Percentiles rank a stretch among this genome's conserved stretches.
Conservation (phyloP, 139 green algal species). For the Ulvella scutata region DNA sequence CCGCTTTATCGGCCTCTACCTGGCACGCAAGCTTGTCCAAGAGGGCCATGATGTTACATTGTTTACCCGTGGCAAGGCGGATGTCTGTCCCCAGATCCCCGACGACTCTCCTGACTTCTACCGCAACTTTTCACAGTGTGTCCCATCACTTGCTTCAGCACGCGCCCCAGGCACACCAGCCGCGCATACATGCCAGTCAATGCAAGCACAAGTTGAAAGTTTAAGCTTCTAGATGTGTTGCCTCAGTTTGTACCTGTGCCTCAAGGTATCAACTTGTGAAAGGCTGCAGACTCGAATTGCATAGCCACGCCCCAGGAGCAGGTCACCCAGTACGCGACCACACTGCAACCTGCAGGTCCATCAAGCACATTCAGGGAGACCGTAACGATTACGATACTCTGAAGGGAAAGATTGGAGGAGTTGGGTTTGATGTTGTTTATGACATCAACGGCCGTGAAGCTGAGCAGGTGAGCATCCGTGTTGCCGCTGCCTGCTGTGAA, state of each 20-base stretch:
- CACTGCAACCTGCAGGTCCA: background rate
- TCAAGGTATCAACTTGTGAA: background rate
- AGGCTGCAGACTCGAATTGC: background rate
- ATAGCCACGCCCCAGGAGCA: background rate
- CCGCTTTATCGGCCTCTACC: slow-evolving; percentile 92
- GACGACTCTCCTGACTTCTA: slow-evolving; percentile 74
- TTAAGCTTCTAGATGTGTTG: too few species aligned
- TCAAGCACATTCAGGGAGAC: slow-evolving; percentile 87
- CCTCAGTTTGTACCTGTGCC: too few species aligned
- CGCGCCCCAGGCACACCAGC: too few species aligned
- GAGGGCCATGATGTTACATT: slow-evolving; percentile 83
- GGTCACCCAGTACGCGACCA: background rate
- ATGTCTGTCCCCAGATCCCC: slow-evolving; percentile 68
- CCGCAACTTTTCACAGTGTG: slow-evolving; percentile 31
- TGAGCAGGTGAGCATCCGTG: too few species aligned
- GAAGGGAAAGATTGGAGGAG: slow-evolving; percentile 37
- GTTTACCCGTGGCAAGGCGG: slow-evolving; percentile 84
- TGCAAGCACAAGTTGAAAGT: too few species aligned
- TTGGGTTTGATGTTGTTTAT: slow-evolving; percentile 89
- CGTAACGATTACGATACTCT: slow-evolving; percentile 54
- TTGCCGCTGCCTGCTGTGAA: too few species aligned
- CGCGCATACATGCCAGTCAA: too few species aligned
- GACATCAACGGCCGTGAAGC: slow-evolving; percentile 95
- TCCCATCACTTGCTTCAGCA: too few species aligned
- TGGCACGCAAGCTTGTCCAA: slow-evolving; percentile 77